Evolutionary conservation across 2,329 filamentous ascomycete genomes (phyloP).

Genomic region (Fonsecaea multimorphosa): DNA sequence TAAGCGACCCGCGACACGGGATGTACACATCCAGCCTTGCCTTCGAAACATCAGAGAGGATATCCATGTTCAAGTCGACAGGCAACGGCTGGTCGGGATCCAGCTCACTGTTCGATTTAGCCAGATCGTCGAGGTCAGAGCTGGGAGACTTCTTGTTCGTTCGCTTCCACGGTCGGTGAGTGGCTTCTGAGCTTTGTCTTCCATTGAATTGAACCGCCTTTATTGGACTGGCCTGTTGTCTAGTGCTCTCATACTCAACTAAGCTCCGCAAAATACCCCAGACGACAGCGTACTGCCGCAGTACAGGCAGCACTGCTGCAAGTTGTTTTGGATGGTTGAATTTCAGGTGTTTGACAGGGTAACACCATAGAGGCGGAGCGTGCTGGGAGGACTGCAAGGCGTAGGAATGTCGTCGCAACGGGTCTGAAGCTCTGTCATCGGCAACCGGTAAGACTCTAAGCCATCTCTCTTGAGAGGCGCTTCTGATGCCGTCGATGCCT

Average conservation of each 20-base stretch:
- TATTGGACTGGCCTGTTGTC: slow-evolving; percentile 26
- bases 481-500: slow-evolving; percentile 35
- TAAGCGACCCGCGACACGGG: slow-evolving; percentile 21
- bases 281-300: slow-evolving; percentile 54
- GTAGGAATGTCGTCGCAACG: slow-evolving; percentile 49
- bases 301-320: slow-evolving; percentile 51
- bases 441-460: slow-evolving; percentile 44
- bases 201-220: slow-evolving; percentile 32
- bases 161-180: slow-evolving; percentile 24
- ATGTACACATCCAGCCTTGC: slow-evolving; percentile 33
- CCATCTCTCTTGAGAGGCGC: slow-evolving; percentile 44
- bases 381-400: slow-evolving; percentile 51
- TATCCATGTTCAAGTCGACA: slow-evolving; percentile 36
- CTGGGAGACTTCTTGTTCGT: slow-evolving; percentile 52
- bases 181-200: slow-evolving; percentile 37
- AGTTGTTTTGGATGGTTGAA: slow-evolving; percentile 55
- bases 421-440: slow-evolving; percentile 42
- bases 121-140: slow-evolving; percentile 65
- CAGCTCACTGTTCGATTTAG: slow-evolving; percentile 33
- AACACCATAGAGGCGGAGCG: slow-evolving; percentile 33
- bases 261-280: slow-evolving; percentile 48
- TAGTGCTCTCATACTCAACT: slow-evolving; percentile 41
- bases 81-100: slow-evolving; percentile 22
- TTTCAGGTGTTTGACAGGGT: slow-evolving; percentile 48
- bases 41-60: slow-evolving; percentile 33